These are phyloP conservation scores for Populus trichocarpa DNA, from an alignment of 441 rosid species.

Conservation along the genomic window DNA sequence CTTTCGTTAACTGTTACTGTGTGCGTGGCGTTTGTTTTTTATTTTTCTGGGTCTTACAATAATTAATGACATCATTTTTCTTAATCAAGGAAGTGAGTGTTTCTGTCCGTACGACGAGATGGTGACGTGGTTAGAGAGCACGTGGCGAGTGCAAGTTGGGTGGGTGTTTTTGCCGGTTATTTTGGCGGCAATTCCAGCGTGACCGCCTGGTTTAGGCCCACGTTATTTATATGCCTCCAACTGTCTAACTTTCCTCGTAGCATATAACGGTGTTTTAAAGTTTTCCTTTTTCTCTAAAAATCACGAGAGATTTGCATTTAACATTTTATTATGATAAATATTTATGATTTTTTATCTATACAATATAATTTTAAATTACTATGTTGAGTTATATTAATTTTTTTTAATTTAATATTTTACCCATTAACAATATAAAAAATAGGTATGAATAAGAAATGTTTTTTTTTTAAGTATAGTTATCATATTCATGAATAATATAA, in stretches of 20 bases:
- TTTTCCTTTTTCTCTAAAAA: too few relatives aligned
- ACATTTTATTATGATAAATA: too few relatives aligned
- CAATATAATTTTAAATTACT: too few relatives aligned
- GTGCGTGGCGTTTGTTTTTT: neutral
- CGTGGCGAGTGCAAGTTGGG: slow-evolving; percentile 19
- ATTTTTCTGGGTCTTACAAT: too few relatives aligned
- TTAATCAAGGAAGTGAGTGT: neutral
- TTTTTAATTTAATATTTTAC: too few relatives aligned
- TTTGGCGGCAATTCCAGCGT: slow-evolving; percentile 27
- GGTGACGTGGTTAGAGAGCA: slow-evolving; percentile 1
- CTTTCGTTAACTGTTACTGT: neutral
- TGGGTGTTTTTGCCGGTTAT: slow-evolving; percentile 12
- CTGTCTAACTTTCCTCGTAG: neutral
- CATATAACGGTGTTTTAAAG: neutral
- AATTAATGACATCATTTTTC: neutral
- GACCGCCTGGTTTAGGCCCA: neutral
- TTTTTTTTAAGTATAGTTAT: too few relatives aligned
- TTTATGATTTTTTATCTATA: too few relatives aligned
- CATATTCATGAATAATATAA: too few relatives aligned
- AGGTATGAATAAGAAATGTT: too few relatives aligned
- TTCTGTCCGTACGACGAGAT: neutral
- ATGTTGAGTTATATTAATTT: too few relatives aligned
- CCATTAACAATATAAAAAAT: too few relatives aligned
- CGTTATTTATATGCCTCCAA: neutral
- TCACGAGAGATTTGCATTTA: too few relatives aligned